phyloP scores from a whole-genome alignment of 306 rosid species.

The Crotalaria pallida region DNA sequence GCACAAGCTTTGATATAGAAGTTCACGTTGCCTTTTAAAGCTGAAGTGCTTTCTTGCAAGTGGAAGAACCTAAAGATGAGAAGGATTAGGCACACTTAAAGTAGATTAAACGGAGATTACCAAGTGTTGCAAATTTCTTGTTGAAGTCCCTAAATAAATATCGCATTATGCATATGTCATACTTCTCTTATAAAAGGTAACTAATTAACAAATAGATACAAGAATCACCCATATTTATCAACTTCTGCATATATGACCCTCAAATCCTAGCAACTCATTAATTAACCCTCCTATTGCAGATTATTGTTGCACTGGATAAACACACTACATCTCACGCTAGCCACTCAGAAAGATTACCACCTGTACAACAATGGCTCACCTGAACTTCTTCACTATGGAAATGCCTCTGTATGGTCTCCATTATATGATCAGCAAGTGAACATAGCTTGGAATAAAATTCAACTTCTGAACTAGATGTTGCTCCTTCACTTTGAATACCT shows the following conservation, averaged over 20 bases:
- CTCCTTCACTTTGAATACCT: conserved; percentile 87
- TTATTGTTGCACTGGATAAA: conserved; percentile 2
- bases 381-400: conserved; percentile 88
- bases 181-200: conserved; percentile 1
- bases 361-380: conserved; percentile 45
- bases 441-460: conserved; percentile 86
- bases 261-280: conserved; percentile 4
- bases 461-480: conserved; percentile 69
- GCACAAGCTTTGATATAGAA: conserved; percentile 86
- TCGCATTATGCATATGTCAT: background rate
- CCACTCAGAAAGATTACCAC: conserved; percentile 17
- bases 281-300: conserved; percentile 3
- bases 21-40: conserved; percentile 76
- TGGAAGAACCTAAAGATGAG: conserved; percentile 80
- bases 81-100: conserved; percentile 17
- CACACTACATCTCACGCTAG: conserved; percentile 4
- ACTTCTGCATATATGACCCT: conserved; percentile 20
- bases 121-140: conserved; percentile 13
- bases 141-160: background rate
- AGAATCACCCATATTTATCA: conserved; percentile 15
- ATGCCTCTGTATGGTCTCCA: conserved; percentile 89
- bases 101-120: conserved; percentile 9
- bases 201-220: conserved; percentile 1
- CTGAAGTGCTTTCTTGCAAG: conserved; percentile 87
- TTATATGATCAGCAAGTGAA: conserved; percentile 90